Evolutionary conservation across 306 rosid genomes (phyloP).

Genomic region (Mimosa pudica): DNA sequence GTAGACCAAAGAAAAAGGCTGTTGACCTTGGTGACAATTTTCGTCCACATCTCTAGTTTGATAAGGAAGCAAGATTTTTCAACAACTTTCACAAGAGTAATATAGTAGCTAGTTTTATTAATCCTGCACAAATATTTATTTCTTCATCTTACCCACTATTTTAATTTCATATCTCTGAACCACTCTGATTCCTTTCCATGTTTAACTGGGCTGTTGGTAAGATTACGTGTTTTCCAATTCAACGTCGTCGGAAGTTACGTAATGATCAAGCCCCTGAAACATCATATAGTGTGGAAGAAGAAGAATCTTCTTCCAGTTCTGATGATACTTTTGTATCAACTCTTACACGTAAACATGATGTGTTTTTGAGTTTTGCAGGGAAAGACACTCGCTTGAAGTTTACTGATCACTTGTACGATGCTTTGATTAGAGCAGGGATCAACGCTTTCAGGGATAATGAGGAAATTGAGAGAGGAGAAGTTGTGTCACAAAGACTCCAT

Average conservation of each 20-base stretch:
- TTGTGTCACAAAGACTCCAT: neutral
- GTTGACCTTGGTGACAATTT: too few species aligned
- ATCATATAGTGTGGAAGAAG: neutral
- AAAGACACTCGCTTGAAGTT: neutral
- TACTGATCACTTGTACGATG: neutral
- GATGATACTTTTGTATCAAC: neutral
- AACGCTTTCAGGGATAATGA: neutral
- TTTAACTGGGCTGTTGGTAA: too few species aligned
- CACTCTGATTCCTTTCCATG: neutral
- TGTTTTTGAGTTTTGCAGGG: neutral
- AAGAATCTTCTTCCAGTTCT: neutral
- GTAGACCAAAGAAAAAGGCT: too few species aligned
- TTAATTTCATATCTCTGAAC: neutral
- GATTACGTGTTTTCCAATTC: neutral
- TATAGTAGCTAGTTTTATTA: neutral
- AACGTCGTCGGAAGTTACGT: too few species aligned
- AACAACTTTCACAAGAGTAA: neutral
- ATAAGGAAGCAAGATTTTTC: neutral
- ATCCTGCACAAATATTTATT: neutral
- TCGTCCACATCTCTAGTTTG: too few species aligned
- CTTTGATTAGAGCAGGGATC: neutral
- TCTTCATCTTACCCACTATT: neutral
- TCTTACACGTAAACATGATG: neutral
- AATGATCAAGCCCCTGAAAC: neutral
- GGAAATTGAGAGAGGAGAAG: neutral